A percentile compares a stretch with the other conserved stretches of the same genome.
Evolutionary conservation across 768 basidiomycete species (phyloP).

Genomic region (Kwoniella dendrophila): DNA sequence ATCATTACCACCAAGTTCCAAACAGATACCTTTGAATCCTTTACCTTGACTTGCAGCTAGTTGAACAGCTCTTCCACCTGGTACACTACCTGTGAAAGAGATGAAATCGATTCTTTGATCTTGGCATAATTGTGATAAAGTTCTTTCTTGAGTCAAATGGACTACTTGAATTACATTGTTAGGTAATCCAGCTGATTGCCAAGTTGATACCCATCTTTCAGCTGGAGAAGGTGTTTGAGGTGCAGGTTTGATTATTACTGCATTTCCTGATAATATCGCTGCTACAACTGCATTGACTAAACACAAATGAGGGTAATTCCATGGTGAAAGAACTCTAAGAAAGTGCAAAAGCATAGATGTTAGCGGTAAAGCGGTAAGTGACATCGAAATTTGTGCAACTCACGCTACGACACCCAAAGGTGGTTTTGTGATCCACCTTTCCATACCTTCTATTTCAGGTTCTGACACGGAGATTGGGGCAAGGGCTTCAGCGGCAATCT

Average conservation of each 20-base stretch:
- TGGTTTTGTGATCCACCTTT: slow-evolving; percentile 75
- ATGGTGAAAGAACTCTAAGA: slow-evolving; percentile 73
- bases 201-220: slow-evolving; percentile 72
- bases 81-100: slow-evolving; percentile 87
- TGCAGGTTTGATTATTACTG: slow-evolving; percentile 90
- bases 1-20: slow-evolving; percentile 98
- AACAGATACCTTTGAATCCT: slow-evolving; percentile 81
- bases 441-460: slow-evolving; percentile 80
- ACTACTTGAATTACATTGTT: slow-evolving; percentile 63
- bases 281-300: slow-evolving; percentile 91
- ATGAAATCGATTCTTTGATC: slow-evolving; percentile 76
- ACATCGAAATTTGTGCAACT: not conserved
- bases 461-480: slow-evolving; percentile 73
- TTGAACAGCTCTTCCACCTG: slow-evolving; percentile 73
- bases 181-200: slow-evolving; percentile 78
- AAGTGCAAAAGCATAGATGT: too few species aligned
- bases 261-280: slow-evolving; percentile 82
- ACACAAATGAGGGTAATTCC: slow-evolving; percentile 92
- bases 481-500: slow-evolving; percentile 74
- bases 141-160: slow-evolving; percentile 52
- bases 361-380: not conserved
- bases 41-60: slow-evolving; percentile 66
- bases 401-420: slow-evolving; percentile 81
- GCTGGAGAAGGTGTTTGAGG: slow-evolving; percentile 92
- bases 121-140: slow-evolving; percentile 69